Evolutionary conservation across 257 asterid genomes (phyloP).

Genomic region (Solanum megistacrolobum): DNA sequence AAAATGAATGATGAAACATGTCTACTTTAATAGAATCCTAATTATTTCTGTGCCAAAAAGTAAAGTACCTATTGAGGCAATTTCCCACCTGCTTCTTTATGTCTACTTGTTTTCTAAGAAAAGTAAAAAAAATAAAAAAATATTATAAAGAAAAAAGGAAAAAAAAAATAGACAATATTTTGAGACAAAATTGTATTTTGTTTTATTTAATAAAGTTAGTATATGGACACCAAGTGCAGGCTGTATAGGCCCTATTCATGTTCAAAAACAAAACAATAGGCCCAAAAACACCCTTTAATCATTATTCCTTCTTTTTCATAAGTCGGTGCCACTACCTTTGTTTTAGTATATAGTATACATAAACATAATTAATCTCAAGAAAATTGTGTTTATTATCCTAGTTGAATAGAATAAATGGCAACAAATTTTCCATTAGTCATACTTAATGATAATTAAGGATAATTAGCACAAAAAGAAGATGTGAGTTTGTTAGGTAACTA

Average conservation of each 20-base stretch:
- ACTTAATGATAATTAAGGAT: background rate
- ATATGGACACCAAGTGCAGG: background rate
- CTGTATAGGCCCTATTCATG: background rate
- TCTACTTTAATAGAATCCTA: background rate
- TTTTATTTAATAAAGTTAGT: background rate
- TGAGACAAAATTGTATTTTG: background rate
- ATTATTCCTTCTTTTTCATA: background rate
- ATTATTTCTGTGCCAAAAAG: constrained; percentile 2
- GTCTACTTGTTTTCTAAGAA: background rate
- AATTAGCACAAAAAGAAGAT: background rate
- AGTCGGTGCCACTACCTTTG: background rate
- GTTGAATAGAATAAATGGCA: background rate
- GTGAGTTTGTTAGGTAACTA: background rate
- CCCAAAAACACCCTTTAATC: constrained; percentile 6
- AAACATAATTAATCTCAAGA: background rate
- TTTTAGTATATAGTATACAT: background rate
- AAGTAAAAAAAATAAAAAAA: background rate
- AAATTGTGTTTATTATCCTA: background rate
- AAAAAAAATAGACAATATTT: background rate
- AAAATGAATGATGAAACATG: background rate
- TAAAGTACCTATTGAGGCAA: background rate
- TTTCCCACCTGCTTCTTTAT: background rate
- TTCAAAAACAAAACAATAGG: background rate
- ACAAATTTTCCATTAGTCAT: background rate
- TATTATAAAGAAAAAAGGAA: background rate